Conservation (phyloP, 306 rosid genomes). For the Prunus mume region DNA sequence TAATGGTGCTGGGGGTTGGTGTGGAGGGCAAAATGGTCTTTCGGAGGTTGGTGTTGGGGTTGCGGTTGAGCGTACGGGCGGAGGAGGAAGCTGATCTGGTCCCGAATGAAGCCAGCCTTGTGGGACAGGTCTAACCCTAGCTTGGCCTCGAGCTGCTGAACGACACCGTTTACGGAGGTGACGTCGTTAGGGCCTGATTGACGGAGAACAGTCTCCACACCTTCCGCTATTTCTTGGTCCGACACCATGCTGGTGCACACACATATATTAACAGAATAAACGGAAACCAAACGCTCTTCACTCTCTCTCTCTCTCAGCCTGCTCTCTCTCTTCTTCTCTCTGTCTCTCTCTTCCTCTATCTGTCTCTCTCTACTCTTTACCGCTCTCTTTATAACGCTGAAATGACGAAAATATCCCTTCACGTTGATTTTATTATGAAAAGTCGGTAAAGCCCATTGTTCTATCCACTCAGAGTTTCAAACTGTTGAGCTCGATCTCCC, state of each 20-base stretch:
- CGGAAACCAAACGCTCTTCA: constrained; percentile 41
- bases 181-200: constrained; percentile 56
- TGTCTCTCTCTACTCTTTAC: constrained; percentile 14
- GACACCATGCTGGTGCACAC: constrained; percentile 48
- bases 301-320: constrained; percentile 17
- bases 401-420: constrained; percentile 40
- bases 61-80: constrained; percentile 37
- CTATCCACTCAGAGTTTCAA: background rate
- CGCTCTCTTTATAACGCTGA: constrained; percentile 42
- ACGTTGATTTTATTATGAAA: background rate
- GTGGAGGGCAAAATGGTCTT: constrained; percentile 49
- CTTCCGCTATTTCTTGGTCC: constrained; percentile 71
- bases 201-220: constrained; percentile 64
- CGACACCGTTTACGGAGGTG: constrained; percentile 55
- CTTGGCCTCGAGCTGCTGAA: constrained; percentile 60
- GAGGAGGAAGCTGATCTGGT: constrained; percentile 73
- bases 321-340: constrained; percentile 4
- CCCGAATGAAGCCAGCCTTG: constrained; percentile 64
- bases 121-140: constrained; percentile 66
- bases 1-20: constrained; percentile 7
- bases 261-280: constrained; percentile 55
- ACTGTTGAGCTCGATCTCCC: background rate
- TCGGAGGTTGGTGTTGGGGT: constrained; percentile 19
- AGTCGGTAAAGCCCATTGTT: constrained; percentile 1
- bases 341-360: constrained; percentile 26